These are phyloP conservation scores for Penicillium egyptiacum DNA, from an alignment of 495 filamentous ascomycete species.

Conservation along the genomic window DNA sequence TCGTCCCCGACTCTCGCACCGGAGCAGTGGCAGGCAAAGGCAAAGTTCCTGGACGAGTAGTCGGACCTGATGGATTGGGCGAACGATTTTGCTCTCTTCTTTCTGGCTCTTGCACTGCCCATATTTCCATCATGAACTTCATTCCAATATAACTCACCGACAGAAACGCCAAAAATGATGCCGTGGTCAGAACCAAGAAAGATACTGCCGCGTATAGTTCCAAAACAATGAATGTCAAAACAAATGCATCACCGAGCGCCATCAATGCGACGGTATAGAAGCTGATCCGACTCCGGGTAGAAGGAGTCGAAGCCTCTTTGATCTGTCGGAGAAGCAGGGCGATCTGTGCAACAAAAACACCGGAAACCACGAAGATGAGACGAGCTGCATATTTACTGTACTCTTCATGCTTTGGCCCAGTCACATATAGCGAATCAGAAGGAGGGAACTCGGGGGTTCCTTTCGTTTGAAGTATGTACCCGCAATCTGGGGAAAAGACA, in stretches of 20 bases:
- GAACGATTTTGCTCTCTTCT: constrained; percentile 56
- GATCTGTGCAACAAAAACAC: constrained; percentile 67
- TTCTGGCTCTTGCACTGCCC: constrained; percentile 83
- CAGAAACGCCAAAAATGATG: constrained; percentile 70
- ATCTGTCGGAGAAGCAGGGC: constrained; percentile 77
- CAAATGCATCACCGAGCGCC: constrained; percentile 78
- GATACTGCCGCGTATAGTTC: constrained; percentile 62
- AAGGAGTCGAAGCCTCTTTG: constrained; percentile 91
- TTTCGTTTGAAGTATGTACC: constrained; percentile 85
- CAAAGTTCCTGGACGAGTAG: constrained; percentile 46
- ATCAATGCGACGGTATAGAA: constrained; percentile 84
- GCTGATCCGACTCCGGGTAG: constrained; percentile 85
- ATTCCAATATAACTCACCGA: constrained; percentile 74
- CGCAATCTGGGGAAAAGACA: constrained; percentile 92
- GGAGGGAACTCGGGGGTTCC: constrained; percentile 70
- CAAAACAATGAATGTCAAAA: constrained; percentile 65
- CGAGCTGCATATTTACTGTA: constrained; percentile 64
- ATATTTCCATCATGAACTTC: constrained; percentile 85
- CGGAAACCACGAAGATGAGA: constrained; percentile 65
- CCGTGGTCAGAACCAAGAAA: constrained; percentile 65
- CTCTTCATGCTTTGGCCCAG: constrained; percentile 76
- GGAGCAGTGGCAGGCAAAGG: constrained; percentile 63
- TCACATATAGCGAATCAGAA: constrained; percentile 64
- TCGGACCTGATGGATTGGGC: constrained; percentile 25
- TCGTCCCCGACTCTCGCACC: constrained; percentile 47